Base-by-base conservation (phyloP, 2,329 filamentous ascomycete species). In the Alternaria metachromatica region DNA sequence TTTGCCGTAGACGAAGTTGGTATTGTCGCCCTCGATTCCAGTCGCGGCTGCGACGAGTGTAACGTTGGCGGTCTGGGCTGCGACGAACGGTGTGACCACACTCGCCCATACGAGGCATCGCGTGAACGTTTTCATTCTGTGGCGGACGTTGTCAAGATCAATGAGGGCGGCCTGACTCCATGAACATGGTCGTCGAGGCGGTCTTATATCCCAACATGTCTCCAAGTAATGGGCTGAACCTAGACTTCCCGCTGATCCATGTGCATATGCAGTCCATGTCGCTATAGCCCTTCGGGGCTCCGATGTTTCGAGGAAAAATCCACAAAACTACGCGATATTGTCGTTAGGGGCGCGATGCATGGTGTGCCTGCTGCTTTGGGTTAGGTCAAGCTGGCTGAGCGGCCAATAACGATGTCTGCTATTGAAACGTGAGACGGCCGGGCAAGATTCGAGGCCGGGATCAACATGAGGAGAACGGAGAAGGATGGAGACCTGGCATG, bases 11-110 rank as follows among this genome's bases (percentile, higher is more conserved):
- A 74, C 58, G 43, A 77, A 73, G 9, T 63, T 72, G 10, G 73
- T 72, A 28, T 74, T 76, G 26, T 77, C 75, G n/a, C 66, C 59
- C 23, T 76, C 70, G 21, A 76, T 76, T 6, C 69, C 70, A 9
- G 62, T 69, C 15, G 72, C 72, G 44, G 65, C 71, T 53, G 70
- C 68, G 7, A 64, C 50, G 6, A 76, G 65, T 3, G 63, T 72
- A 15, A 76, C 63, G 18, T 69, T 72, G 4, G 58, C 72, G 25
- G 67, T 58, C 41, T 68, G 66, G 11, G 69, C 70, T 15, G 65
- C 25, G 15, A 59, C 65, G 11, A 58, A 51, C 4, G 44, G 46
- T 2, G 67, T 3, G 0, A 65, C 2, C 20, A 60, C 51, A 18
- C 62, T 41, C 15, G 59, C 59, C 63, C 67, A 73, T 13, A 56